Evolutionary conservation across 1,139 yeast genomes (phyloP).

Genomic region (Magnusiomyces magnusii): DNA sequence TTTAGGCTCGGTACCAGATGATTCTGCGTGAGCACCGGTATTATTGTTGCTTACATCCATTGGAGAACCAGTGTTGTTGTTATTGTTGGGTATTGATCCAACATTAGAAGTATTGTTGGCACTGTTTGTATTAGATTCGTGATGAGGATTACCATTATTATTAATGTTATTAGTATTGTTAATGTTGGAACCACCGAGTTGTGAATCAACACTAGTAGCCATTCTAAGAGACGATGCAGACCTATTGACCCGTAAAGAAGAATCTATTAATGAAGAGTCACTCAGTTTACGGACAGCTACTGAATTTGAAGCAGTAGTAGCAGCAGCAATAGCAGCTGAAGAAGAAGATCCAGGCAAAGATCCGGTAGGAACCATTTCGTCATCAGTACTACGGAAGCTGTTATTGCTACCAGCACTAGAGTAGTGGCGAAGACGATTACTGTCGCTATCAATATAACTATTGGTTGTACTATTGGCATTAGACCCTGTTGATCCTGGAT

Average conservation of each 20-base stretch:
- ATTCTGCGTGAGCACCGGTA: background rate
- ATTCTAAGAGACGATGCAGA: background rate
- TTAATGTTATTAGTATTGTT: background rate
- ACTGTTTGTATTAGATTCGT: background rate
- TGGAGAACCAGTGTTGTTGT: background rate
- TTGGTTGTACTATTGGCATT: background rate
- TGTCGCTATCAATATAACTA: background rate
- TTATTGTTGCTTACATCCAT: background rate
- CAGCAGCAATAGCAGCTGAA: background rate
- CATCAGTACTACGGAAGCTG: constrained; percentile 2
- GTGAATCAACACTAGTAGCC: background rate
- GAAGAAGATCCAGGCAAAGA: background rate
- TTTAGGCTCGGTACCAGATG: background rate
- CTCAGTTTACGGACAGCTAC: background rate
- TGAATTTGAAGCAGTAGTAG: background rate
- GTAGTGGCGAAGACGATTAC: constrained; percentile 10
- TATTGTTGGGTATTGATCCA: background rate
- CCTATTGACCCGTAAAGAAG: background rate
- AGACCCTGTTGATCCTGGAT: background rate
- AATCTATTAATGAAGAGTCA: background rate
- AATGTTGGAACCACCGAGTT: background rate
- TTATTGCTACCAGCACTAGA: constrained; percentile 13
- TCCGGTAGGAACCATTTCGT: background rate
- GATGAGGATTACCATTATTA: background rate
- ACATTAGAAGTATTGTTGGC: background rate